phyloP scores from a whole-genome alignment of 2,329 filamentous ascomycete genomes.

The Neobulgaria alba region DNA sequence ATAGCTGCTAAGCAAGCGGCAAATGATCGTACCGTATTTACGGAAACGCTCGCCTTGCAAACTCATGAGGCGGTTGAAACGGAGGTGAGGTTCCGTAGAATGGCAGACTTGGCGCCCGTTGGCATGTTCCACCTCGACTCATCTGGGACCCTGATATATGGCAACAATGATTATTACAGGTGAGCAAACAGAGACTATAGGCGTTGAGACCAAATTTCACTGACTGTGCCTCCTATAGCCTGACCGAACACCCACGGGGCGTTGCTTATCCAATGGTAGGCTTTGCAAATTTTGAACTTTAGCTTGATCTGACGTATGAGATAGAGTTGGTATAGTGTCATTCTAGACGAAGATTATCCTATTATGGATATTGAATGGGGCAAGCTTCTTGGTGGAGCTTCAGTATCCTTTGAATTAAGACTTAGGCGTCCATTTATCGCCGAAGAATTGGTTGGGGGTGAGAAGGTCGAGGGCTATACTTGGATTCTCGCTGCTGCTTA shows the following conservation, averaged over 20 bases:
- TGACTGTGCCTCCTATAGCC: no score
- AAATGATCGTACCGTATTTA: constrained; percentile 57
- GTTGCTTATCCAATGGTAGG: constrained; percentile 34
- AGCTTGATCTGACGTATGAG: not conserved
- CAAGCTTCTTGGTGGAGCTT: constrained; percentile 15
- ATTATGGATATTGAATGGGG: constrained; percentile 17
- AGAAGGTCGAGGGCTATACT: constrained; percentile 33
- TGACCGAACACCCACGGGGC: constrained; percentile 34
- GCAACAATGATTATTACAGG: constrained; percentile 60
- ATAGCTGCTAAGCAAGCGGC: constrained; percentile 55
- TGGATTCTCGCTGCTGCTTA: constrained; percentile 21
- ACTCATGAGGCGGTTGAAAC: constrained; percentile 42
- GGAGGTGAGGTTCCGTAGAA: constrained; percentile 58
- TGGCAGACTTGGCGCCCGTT: constrained; percentile 66
- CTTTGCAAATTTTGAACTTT: no score
- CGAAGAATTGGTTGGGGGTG: constrained; percentile 43
- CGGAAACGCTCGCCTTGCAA: constrained; percentile 52
- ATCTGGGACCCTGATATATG: constrained; percentile 57
- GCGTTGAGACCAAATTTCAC: no score
- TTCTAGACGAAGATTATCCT: constrained; percentile 14
- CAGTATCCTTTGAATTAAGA: constrained; percentile 18
- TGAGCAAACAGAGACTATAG: no score
- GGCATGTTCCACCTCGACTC: constrained; percentile 65
- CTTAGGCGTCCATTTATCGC: constrained; percentile 35
- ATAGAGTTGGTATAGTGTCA: constrained; percentile 14